Evolutionary conservation across 1,284 basidiomycete genomes (phyloP), one percentile per base, ranked within the genome.

Genomic region (Naganishia sp.): DNA sequence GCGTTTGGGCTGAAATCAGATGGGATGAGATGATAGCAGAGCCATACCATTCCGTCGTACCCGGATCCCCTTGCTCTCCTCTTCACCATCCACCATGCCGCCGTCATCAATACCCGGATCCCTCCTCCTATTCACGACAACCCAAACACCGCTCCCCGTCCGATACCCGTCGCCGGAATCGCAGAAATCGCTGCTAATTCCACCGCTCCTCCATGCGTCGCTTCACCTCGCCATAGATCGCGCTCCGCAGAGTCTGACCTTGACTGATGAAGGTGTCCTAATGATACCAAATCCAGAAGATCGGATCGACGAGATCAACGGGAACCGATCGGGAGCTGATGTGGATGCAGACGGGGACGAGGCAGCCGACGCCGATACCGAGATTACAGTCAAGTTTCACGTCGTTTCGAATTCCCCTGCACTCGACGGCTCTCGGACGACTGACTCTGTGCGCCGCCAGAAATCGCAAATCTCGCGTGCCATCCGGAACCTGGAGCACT

Each of bases 311-410:
- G 66, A 63, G 23, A 61, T 67, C 25, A 59, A 63, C 36, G 60
- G 61, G 25, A 54, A 49, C 46, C 60, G 49, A 36, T 31, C 53
- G 52, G 15, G 18, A 15, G 28, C 25, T n/a, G 57, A 50, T 33
- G 61, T 42, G 53, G 46, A 57, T 28, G 53, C 61, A 33, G n/a
- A 60, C 42, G 39, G 54, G 42, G 36, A 43, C 28, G 65, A 39
- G 16, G 56, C 45, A 31, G 53, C 59, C 11, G 46, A 55, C 39
- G 46, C 44, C 5, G 77, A 78, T 54, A 63, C 67, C n/a, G 79
- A 80, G 54, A 63, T 77, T 7, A 80, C 79, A 0, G 72, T 80
- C 53, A 79, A 78, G 67, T 64, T 80, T 18, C 77, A 78, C 52
- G 64, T 80, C 16, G 67, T 75, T 25, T 70, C 63, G 0, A 31